Base-by-base conservation (phyloP, 176 grass and related monocot genomes). In the Zizania latifolia region DNA sequence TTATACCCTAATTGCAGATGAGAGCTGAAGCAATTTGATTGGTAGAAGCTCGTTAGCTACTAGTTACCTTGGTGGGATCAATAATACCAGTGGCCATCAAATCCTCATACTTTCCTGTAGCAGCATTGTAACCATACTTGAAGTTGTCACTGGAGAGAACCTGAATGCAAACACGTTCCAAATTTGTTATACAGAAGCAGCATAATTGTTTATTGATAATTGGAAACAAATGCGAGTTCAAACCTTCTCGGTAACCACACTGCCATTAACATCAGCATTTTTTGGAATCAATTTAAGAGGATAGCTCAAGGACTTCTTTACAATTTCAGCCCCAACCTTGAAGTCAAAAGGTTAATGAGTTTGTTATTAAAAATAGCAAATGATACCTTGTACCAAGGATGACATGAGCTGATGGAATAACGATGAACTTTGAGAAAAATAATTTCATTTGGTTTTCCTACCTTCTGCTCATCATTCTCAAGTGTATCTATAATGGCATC, bases 401-500 rank as follows among this genome's bases (percentile, higher is more conserved):
- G 34, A 15, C 28, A 56, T 72, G 46, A 65, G 10, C 9, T 37
- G 23, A 29, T 45, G 4, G 29, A 0, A 8, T 6, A 12, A n/a
- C n/a, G n/a, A n/a, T n/a, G n/a, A 40, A 75, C 7, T 40, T 30
- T n/a, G 7, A 3, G 8, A 60, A 77, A 82, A 17, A 16, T 2
- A 0, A 33, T 61, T 32, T 17, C 7, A 5, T 56, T 71, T 11
- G 3, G 2, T 23, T 31, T 22, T 2, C 41, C 28, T 78, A 94
- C 89, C 90, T 92, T 98, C 75, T 98, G 94, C 56, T 98, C 94
- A 76, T 98, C 94, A 78, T 98, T 98, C 13, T 92, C 94, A 22
- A 98, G 89, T 38, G 83, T 86, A 29, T 89, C 89, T 74, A 92
- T 92, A 28, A 98, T 98, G 27, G 86, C 89, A 64, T 98, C 88